phyloP scores from a whole-genome alignment of 78 protist species.

The Protostelium mycophagum region DNA sequence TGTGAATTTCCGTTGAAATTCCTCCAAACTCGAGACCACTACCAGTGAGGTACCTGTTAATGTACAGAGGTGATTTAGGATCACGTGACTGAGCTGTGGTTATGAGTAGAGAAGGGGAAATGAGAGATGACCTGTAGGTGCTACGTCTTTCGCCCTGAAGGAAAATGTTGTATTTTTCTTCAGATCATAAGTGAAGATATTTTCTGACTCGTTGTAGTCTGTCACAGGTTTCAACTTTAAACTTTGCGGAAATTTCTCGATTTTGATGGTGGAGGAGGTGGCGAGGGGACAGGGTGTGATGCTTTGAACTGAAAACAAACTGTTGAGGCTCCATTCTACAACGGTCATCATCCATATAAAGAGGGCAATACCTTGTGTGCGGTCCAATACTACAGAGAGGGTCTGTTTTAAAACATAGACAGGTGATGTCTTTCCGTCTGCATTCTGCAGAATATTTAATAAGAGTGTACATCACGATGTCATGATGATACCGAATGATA shows the following conservation, averaged over 20 bases:
- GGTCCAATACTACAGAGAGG: no score
- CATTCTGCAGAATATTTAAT: no score
- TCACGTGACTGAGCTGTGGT: not conserved
- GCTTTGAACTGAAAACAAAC: not conserved
- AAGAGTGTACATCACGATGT: no score
- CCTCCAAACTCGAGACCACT: conserved; percentile 65
- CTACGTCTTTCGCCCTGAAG: conserved; percentile 11
- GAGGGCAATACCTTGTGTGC: no score
- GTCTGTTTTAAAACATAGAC: no score
- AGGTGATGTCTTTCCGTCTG: no score
- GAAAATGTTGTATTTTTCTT: conserved; percentile 7
- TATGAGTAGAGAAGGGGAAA: no score
- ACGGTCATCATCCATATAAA: no score
- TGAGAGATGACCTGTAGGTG: conserved; percentile 11
- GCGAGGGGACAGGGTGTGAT: not conserved
- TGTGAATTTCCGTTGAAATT: conserved; percentile 39
- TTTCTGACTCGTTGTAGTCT: not conserved
- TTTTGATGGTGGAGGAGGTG: not conserved
- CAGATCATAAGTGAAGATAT: conserved; percentile 12
- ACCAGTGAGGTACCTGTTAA: conserved; percentile 54
- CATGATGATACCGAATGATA: not conserved
- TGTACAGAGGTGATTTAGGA: conserved; percentile 16
- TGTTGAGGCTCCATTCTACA: not conserved
- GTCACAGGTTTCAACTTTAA: not conserved
- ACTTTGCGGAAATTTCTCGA: not conserved